Conservation (phyloP, 2,329 filamentous ascomycete species). For the Fusarium anthophilum region DNA sequence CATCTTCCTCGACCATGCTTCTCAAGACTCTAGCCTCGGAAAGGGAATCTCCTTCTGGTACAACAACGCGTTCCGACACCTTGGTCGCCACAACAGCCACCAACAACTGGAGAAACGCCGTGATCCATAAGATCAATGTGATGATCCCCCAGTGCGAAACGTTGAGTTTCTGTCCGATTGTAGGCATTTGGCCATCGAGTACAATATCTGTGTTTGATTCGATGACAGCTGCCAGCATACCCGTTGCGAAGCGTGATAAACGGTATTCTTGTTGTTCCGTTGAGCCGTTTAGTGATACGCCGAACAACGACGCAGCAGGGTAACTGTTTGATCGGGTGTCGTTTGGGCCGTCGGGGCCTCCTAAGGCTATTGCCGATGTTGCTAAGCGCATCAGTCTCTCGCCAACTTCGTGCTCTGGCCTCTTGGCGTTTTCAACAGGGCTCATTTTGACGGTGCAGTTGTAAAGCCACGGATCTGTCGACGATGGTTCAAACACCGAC, state of each 20-base stretch:
- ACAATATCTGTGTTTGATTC: not conserved
- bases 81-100: not conserved
- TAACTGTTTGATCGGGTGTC: not conserved
- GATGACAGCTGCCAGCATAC: not conserved
- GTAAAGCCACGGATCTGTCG: not conserved
- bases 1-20: not conserved
- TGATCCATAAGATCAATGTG: not conserved
- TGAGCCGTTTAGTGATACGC: not conserved
- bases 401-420: not conserved
- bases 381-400: not conserved
- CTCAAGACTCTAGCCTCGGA: not conserved
- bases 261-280: not conserved
- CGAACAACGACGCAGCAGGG: rapidly evolving
- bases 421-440: not conserved
- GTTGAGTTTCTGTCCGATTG: not conserved
- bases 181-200: not conserved
- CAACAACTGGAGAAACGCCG: not conserved
- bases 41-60: not conserved
- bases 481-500: not conserved
- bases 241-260: not conserved
- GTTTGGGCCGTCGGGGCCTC: not conserved
- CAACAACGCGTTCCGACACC: not conserved
- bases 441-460: not conserved
- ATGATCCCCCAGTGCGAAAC: not conserved
- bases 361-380: not conserved